Evolutionary conservation across 2,329 filamentous ascomycete genomes (phyloP).

Genomic region (Metarhizium robertsii): DNA sequence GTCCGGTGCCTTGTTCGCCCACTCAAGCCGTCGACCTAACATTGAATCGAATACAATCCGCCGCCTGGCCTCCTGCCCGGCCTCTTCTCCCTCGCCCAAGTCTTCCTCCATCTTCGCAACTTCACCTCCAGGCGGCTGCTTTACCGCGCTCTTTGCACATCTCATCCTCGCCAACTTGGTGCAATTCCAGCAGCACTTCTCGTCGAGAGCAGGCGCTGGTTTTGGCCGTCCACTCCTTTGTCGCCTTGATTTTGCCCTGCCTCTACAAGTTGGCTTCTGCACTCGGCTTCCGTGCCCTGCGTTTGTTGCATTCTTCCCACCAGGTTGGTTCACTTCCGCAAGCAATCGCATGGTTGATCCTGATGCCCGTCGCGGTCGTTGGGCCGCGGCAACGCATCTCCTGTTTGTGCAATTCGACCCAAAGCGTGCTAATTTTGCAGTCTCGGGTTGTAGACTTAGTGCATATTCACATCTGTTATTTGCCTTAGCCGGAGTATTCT

Average conservation of each 20-base stretch:
- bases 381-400: not conserved
- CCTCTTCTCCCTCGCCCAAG: conserved; percentile 7
- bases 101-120: conserved; percentile 6
- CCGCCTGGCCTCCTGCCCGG: not conserved
- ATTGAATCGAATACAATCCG: not conserved
- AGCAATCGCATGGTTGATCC: not conserved
- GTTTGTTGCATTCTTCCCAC: conserved; percentile 4
- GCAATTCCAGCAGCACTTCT: conserved; percentile 47
- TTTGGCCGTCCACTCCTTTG: conserved; percentile 51
- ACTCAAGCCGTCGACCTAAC: not conserved
- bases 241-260: conserved; percentile 20
- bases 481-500: not conserved
- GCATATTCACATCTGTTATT: not conserved
- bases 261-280: conserved; percentile 9
- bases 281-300: conserved; percentile 6
- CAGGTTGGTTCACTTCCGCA: conserved; percentile 3
- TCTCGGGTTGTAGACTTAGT: not conserved
- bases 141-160: conserved; percentile 5
- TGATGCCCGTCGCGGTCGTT: not conserved
- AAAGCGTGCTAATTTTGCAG: not conserved
- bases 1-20: not conserved
- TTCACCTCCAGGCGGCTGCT: conserved; percentile 4
- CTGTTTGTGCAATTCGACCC: not conserved
- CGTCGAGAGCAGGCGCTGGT: conserved; percentile 43
- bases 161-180: conserved; percentile 26